Base-by-base conservation (phyloP, 176 grass and related monocot species). In the Musa schizocarpa region DNA sequence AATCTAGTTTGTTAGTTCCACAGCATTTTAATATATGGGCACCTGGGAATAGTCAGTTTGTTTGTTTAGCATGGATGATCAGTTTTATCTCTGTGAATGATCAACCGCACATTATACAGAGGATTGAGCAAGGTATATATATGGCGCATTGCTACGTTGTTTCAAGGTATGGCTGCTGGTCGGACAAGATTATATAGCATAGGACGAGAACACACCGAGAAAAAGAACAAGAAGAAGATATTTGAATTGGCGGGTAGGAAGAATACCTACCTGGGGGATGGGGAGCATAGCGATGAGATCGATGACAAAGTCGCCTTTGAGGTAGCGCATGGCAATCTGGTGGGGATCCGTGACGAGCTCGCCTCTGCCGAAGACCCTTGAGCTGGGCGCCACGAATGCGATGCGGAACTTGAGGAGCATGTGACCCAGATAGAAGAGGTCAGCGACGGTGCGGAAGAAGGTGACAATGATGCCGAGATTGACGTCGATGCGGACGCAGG, bases 341-440 rank as follows among this genome's bases (percentile, higher is more conserved):
- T 92, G 85, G 20, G 89, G 89, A 65, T 98, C 90, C 0, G 78
- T 79, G 13, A 98, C 90, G 56, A 98, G 90, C 80, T 98, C 94
- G 2, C 94, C 94, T 1, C 90, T 74, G 0, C 90, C 94, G 52
- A 98, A 98, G 14, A 98, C 86, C 1, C 94, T 83, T 0, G 90
- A 93, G 73, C 82, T 93, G 6, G 94, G 94, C 1, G 90, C 94
- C 17, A 93, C 84, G 66, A 90, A 98, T 0, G 88, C 90, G 58
- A 87, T 98, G 34, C 84, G 86, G 70, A 98, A 98, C 80, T 98
- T 98, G 68, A 98, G 87, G 13, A 98, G 68, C 66, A 98, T 82
- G 81, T 98, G 90, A 0, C 76, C 83, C 24, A 98, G 73, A 78
- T 98, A 98, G 73, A 98, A 93, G 55, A 98, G 77, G 63, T 98